Base-by-base conservation (phyloP, 1,139 yeast genomes). In the Pneumocystis sp. region DNA sequence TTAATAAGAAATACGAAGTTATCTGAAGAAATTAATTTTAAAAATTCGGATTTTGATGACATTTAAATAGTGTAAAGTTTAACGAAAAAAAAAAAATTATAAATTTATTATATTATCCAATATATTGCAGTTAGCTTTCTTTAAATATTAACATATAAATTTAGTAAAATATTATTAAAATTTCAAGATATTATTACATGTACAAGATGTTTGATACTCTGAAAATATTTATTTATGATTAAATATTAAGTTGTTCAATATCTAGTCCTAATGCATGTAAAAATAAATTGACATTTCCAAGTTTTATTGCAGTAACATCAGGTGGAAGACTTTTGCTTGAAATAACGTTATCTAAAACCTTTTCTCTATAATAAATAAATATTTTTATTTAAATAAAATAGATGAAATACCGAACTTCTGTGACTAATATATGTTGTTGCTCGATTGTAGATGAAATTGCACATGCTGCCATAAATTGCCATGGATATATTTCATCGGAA, bases 381-480 rank as follows among this genome's bases (percentile, higher is more conserved):
- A 3, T 3, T 25, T 29, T 21, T 50, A 50, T 50, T 1, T 29
- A 12, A 19, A 59, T 8, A 12, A 21, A 59, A 21, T 25, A 21
- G 15, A 31, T 39, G 10, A 59, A 39, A 59, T 39, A 59, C 61
- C 61, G 84, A 31, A 90, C 93, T 74, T 91, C 97, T 75, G 90
- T 97, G 64, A 93, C 96, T 71, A 93, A 87, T 69, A 89, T 85
- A 77, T 97, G 84, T 80, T 93, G 97, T 76, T 91, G 97, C 72
- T 87, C 89, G 71, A 91, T 81, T 74, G 88, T 87, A 70, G 97
- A 97, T 68, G 96, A 95, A 69, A 93, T 80, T 0, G 97, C 95
- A 68, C 93, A 81, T 17, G 96, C 87, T 50, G 98, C 98, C 76
- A 93, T 82, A 73, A 93, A 91, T 78, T 93, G 97, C 98, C 98